Conservation (phyloP, 2,329 filamentous ascomycete genomes). For the Fulvia fulva region DNA sequence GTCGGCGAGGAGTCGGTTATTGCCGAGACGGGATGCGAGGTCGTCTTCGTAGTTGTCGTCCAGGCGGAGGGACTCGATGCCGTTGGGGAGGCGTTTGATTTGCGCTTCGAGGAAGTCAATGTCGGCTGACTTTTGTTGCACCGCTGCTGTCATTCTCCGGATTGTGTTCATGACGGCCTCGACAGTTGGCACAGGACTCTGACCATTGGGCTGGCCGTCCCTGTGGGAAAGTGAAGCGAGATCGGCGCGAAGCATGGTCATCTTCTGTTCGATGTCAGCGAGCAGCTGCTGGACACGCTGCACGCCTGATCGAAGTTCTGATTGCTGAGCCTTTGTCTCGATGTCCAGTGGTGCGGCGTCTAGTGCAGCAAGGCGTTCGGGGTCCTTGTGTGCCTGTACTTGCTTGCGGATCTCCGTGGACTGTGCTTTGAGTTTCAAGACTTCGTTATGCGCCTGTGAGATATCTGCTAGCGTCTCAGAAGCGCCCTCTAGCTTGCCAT, state of each 20-base stretch:
- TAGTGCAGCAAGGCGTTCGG: slow-evolving; percentile 60
- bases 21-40: slow-evolving; percentile 28
- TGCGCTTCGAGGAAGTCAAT: slow-evolving; percentile 86
- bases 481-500: slow-evolving; percentile 65
- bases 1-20: slow-evolving; percentile 26
- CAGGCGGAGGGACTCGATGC: slow-evolving; percentile 29
- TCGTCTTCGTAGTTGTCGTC: slow-evolving; percentile 33
- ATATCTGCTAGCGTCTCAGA: slow-evolving; percentile 65
- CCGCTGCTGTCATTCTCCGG: slow-evolving; percentile 85
- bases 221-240: slow-evolving; percentile 53
- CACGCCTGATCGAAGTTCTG: slow-evolving; percentile 73
- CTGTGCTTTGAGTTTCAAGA: slow-evolving; percentile 67
- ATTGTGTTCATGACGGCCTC: slow-evolving; percentile 92
- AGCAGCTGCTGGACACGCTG: slow-evolving; percentile 70
- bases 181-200: slow-evolving; percentile 69
- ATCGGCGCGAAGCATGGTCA: slow-evolving; percentile 74
- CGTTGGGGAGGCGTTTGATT: slow-evolving; percentile 62
- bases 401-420: slow-evolving; percentile 74
- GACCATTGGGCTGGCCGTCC: slow-evolving; percentile 12
- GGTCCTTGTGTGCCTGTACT: slow-evolving; percentile 66
- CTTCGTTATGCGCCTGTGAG: slow-evolving; percentile 62
- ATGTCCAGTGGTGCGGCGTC: slow-evolving; percentile 72
- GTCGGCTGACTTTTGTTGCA: slow-evolving; percentile 84
- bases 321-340: slow-evolving; percentile 79
- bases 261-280: slow-evolving; percentile 71